Conservation (phyloP, 352 stramenopile species). For the Pythium brassicae region DNA sequence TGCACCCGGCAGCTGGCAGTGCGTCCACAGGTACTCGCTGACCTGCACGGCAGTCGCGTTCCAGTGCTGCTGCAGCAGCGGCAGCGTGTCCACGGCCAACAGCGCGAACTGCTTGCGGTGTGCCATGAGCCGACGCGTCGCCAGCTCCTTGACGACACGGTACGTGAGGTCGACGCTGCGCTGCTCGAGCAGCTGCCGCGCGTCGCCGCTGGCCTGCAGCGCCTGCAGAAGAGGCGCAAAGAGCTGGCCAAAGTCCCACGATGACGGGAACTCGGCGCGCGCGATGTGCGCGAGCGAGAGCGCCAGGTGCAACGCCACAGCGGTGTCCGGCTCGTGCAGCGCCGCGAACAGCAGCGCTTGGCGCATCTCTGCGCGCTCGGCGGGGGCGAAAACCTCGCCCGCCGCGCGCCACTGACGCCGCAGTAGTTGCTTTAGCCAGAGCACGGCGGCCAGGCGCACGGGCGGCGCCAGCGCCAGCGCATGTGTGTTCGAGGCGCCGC, state of each 20-base stretch:
- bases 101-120: constrained; percentile 80
- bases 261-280: constrained; percentile 64
- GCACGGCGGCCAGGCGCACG: constrained; percentile 55
- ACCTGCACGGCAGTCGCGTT: constrained; percentile 22
- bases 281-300: constrained; percentile 66
- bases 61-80: constrained; percentile 62
- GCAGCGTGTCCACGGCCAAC: constrained; percentile 63
- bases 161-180: constrained; percentile 62
- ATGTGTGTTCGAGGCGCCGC: constrained; percentile 13
- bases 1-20: constrained; percentile 13
- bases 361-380: constrained; percentile 44
- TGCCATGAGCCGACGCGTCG: constrained; percentile 66
- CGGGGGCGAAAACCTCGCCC: constrained; percentile 24
- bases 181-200: constrained; percentile 19
- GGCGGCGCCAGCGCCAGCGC: constrained; percentile 31
- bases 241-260: constrained; percentile 63
- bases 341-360: constrained; percentile 55
- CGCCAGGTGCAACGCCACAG: constrained; percentile 54
- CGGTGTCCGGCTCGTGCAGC: constrained; percentile 55
- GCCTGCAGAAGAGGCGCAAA: constrained; percentile 58
- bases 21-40: constrained; percentile 26
- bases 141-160: constrained; percentile 75
- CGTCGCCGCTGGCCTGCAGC: constrained; percentile 25
- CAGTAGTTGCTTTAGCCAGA: constrained; percentile 79
- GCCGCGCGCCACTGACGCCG: constrained; percentile 43